Evolutionary conservation across 805 yeast species (phyloP), one percentile per base, ranked within the genome.

Genomic region (Blastobotrys americana): DNA sequence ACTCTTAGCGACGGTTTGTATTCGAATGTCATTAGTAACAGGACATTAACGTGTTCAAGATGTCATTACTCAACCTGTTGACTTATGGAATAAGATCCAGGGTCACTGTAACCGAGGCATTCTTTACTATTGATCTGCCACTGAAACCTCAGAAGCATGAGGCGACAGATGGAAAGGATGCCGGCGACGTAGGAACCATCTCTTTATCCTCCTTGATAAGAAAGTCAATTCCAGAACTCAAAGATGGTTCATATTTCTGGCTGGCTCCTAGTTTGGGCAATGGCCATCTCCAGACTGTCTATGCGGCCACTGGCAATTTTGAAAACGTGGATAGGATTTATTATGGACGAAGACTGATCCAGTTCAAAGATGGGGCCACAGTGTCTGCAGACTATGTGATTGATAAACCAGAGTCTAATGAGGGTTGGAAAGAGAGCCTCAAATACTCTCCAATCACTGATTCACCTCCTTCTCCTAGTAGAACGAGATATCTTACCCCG

Each of bases 231-330:
- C 77, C 80, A 0, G 76, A 66, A 6, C 69, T 80, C 46, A 58
- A 60, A 31, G 57, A 74, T 39, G 71, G 72, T 5, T 59, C 77
- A 34, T 70, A 69, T 53, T 72, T 81, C 53, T 65, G 76, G 60
- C 66, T 82, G 58, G 74, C 77, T 49, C 93, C 93, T 5, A 63
- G 74, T 2, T 60, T 82, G 22, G 77, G 77, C 60, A 78, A 78
- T 48, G 96, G 96, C 19, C 73, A 82, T 45, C 63, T 85, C 21
- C 96, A 89, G 63, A 87, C 96, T 2, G 57, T 82, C 59, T 80
- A 77, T 56, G 77, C 89, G 38, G 74, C 81, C 2, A 63, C 70
- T 18, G 75, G 77, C 33, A 71, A 72, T 45, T 73, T 73, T 46
- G 67, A 76, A n/a, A 65, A 67, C 35, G 61, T 63, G 22, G 82